Conservation (phyloP, 2,329 filamentous ascomycete genomes). For the Aspergillus fructus region DNA sequence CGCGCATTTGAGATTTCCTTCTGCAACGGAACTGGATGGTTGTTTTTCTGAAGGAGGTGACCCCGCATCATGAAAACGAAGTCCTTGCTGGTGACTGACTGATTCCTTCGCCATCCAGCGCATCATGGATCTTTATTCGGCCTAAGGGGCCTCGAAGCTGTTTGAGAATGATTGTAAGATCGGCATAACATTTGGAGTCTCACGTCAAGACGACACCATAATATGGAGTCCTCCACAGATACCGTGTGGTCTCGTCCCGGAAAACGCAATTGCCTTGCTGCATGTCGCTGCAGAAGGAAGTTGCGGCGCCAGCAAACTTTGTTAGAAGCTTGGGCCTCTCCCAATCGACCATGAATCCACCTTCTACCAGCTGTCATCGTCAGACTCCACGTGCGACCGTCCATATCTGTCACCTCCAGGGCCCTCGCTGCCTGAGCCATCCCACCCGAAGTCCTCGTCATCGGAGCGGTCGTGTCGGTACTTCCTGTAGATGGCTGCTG, state of each 20-base stretch:
- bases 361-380: conserved; percentile 24
- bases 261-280: neutral
- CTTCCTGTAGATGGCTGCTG: conserved; percentile 36
- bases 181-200: neutral
- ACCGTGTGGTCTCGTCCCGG: neutral
- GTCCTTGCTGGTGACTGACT: neutral
- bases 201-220: neutral
- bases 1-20: neutral
- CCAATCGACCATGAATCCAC: neutral
- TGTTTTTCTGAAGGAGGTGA: neutral
- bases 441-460: conserved; percentile 45
- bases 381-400: conserved; percentile 29
- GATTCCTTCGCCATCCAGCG: neutral
- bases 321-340: neutral
- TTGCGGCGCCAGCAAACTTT: neutral
- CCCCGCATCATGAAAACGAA: neutral
- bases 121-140: neutral
- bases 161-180: neutral
- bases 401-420: conserved; percentile 12
- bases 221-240: neutral
- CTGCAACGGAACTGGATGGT: neutral
- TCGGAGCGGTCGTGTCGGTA: conserved; percentile 44
- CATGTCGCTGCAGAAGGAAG: neutral
- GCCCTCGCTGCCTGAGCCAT: conserved; percentile 35
- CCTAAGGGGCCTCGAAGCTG: neutral